Conservation (phyloP, 805 yeast genomes). For the Yarrowia yakushimensis region DNA sequence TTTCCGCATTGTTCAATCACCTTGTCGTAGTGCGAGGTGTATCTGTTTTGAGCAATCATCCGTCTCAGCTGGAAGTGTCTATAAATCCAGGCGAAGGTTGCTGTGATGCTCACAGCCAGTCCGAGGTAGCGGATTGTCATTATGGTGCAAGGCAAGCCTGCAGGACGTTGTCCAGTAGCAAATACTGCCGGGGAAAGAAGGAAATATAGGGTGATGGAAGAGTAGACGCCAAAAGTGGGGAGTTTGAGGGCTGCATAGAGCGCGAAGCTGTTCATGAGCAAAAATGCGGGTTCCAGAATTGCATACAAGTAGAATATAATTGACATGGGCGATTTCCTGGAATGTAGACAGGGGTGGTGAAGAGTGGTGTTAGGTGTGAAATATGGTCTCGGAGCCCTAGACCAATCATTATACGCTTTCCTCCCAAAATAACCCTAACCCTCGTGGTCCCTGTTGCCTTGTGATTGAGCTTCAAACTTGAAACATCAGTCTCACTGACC, state of each 20-base stretch:
- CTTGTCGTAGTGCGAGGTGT: background rate
- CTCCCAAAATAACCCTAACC: too few relatives aligned
- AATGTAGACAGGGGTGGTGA: too few relatives aligned
- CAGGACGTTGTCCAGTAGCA: too few relatives aligned
- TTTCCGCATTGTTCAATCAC: background rate
- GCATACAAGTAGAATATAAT: background rate
- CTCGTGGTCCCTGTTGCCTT: too few relatives aligned
- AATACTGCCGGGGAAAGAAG: background rate
- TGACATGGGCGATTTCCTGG: background rate
- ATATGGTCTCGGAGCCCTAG: too few relatives aligned
- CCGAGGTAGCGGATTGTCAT: background rate
- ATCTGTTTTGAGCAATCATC: background rate
- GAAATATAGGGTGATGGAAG: background rate
- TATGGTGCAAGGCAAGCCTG: background rate
- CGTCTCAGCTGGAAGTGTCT: background rate
- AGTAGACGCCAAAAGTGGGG: slow-evolving; percentile 12
- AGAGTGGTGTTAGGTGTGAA: too few relatives aligned
- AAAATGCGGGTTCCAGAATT: background rate
- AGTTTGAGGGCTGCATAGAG: background rate
- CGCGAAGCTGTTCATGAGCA: background rate
- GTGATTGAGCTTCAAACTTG: too few relatives aligned
- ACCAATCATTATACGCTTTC: too few relatives aligned
- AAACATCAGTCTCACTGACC: too few relatives aligned
- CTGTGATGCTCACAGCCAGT: background rate
- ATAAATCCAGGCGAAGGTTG: background rate